phyloP scores from a whole-genome alignment of 1,284 basidiomycete genomes.

The Trichosporon faecale region DNA sequence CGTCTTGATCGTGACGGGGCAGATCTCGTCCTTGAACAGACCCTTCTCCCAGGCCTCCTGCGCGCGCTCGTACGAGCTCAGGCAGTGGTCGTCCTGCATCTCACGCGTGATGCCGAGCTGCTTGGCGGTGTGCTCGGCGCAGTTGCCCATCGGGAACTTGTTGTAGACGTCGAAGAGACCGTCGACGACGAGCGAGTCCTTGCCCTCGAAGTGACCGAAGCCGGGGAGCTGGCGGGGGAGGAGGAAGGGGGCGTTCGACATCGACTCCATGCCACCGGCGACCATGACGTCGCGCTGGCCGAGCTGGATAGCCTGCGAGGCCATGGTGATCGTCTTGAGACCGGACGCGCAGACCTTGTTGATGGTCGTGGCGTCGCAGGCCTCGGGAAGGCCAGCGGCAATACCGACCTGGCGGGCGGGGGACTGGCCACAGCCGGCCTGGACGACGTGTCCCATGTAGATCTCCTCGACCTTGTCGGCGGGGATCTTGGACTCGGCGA shows the following conservation, averaged over 20 bases:
- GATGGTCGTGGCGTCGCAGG: constrained; percentile 95
- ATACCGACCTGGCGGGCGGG: constrained; percentile 94
- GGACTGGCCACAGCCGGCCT: constrained; percentile 92
- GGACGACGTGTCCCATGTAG: constrained; percentile 95
- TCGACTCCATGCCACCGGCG: constrained; percentile 96
- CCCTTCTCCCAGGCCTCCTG: constrained; percentile 85
- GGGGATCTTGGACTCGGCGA: constrained; percentile 74
- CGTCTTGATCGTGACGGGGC: constrained; percentile 54
- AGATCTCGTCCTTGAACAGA: constrained; percentile 67
- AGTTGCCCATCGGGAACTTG: constrained; percentile 94
- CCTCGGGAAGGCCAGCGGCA: constrained; percentile 67
- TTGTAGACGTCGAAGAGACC: constrained; percentile 96
- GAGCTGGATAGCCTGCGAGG: constrained; percentile 80
- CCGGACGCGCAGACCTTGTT: constrained; percentile 99
- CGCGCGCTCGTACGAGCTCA: constrained; percentile 91
- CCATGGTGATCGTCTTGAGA: constrained; percentile 90
- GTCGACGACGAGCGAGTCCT: constrained; percentile 85
- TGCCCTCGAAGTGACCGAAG: constrained; percentile 84
- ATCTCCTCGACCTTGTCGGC: constrained; percentile 85
- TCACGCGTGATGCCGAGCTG: constrained; percentile 81
- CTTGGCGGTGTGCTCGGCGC: constrained; percentile 81
- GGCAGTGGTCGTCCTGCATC: constrained; percentile 81
- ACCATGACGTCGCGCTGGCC: constrained; percentile 78
- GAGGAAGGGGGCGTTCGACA: constrained; percentile 95
- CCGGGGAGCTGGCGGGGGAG: constrained; percentile 78